phyloP scores from a whole-genome alignment of 495 filamentous ascomycete genomes.

The Trichoderma asperelloides region DNA sequence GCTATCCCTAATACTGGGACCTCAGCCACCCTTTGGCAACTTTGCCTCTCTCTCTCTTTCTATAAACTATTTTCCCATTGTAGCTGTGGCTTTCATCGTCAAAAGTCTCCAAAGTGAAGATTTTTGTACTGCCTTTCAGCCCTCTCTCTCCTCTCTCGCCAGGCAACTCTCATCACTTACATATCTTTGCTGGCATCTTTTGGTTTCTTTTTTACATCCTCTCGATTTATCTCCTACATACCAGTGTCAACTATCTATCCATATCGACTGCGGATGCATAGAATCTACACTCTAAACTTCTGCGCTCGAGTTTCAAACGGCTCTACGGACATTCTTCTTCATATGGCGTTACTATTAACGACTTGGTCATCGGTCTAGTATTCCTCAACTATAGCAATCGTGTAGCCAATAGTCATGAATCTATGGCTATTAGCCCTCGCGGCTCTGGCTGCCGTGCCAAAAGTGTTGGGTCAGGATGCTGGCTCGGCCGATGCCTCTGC shows the following conservation, averaged over 20 bases:
- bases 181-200: not conserved
- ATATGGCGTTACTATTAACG: not conserved
- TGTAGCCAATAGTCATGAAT: not conserved
- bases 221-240: not conserved
- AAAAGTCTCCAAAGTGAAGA: no score
- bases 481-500: not conserved
- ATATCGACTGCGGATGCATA: not conserved
- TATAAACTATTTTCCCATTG: not conserved
- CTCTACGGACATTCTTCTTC: not conserved
- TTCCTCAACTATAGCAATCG: not conserved
- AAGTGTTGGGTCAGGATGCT: not conserved
- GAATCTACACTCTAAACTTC: not conserved
- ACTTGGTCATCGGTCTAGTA: not conserved
- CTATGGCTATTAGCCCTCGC: not conserved
- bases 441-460: not conserved
- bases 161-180: no score
- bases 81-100: not conserved
- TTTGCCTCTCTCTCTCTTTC: not conserved
- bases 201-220: not conserved
- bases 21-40: not conserved
- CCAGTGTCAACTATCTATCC: not conserved
- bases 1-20: not conserved
- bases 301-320: not conserved
- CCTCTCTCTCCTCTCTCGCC: no score
- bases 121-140: no score